Conservation (phyloP, 2,329 filamentous ascomycete genomes). For the Fusarium torulosum region DNA sequence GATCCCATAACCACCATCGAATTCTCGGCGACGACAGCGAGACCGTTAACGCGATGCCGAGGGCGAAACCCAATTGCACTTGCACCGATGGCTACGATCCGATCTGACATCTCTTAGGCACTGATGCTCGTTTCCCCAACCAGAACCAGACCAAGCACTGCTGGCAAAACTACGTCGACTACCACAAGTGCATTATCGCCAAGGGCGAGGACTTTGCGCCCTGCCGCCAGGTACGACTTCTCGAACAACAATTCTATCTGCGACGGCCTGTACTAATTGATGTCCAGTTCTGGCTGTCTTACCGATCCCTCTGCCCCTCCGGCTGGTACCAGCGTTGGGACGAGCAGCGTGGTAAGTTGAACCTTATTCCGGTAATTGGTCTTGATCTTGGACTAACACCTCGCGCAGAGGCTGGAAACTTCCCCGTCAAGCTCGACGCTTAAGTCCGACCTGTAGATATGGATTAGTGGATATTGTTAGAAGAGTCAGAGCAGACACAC, state of each 20-base stretch:
- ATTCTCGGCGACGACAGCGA: slow-evolving; percentile 31
- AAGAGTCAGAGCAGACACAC: slow-evolving; percentile 50
- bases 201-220: slow-evolving; percentile 99
- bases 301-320: slow-evolving; percentile 97
- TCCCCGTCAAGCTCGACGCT: slow-evolving; percentile 74
- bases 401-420: slow-evolving; percentile 73
- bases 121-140: slow-evolving; percentile 99
- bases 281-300: slow-evolving; percentile 90
- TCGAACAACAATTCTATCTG: slow-evolving; percentile 1
- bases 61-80: slow-evolving; percentile 48
- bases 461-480: slow-evolving; percentile 48
- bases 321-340: slow-evolving; percentile 96
- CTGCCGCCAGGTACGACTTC: slow-evolving; percentile 83
- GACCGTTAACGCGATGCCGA: slow-evolving; percentile 34
- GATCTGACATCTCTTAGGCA: slow-evolving; percentile 70
- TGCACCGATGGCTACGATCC: slow-evolving; percentile 14
- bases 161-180: slow-evolving; percentile 99
- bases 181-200: slow-evolving; percentile 99
- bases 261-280: slow-evolving; percentile 36
- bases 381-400: slow-evolving; percentile 47
- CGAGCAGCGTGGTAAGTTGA: slow-evolving; percentile 86
- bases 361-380: background rate
- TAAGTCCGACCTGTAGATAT: slow-evolving; percentile 54
- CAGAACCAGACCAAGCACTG: slow-evolving; percentile 99
- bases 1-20: slow-evolving; percentile 29